Percentiles rank a stretch among this genome's conserved stretches.
phyloP scores from a whole-genome alignment of 2,329 filamentous ascomycete genomes.

The Neofusicoccum laricinum region DNA sequence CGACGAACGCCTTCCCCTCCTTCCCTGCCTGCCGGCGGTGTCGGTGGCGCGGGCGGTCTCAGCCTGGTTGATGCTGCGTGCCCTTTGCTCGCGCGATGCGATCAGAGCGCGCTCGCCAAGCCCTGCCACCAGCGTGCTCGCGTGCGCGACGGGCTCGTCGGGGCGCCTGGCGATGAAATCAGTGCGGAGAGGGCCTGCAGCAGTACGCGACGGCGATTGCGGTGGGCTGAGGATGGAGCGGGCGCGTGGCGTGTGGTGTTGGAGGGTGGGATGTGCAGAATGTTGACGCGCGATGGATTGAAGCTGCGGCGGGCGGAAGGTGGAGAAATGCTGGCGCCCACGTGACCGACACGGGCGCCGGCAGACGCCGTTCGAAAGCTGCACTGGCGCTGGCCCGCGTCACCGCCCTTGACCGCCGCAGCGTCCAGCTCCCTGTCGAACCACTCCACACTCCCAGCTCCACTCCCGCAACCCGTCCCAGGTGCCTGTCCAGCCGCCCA shows the following conservation, averaged over 20 bases:
- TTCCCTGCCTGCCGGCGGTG: constrained; percentile 1
- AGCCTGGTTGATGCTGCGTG: neutral
- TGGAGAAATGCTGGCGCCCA: constrained; percentile 8
- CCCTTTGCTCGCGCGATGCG: constrained; percentile 2
- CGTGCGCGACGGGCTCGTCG: neutral
- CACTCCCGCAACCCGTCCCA: neutral
- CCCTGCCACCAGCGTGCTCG: constrained; percentile 8
- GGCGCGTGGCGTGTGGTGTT: neutral
- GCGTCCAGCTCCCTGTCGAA: neutral
- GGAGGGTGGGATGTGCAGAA: constrained; percentile 7
- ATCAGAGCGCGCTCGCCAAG: constrained; percentile 17
- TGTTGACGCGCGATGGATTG: constrained; percentile 6
- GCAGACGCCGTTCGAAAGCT: neutral
- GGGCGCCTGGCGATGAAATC: neutral
- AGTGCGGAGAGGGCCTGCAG: neutral
- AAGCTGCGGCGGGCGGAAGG: neutral
- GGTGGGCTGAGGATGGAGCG: neutral
- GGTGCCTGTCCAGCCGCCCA: neutral
- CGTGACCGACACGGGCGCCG: neutral
- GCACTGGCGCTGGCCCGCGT: too few species aligned
- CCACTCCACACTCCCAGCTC: neutral
- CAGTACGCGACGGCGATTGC: constrained; percentile 3
- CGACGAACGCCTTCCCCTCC: neutral
- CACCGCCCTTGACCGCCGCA: neutral
- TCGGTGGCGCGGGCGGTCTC: neutral